Percentiles rank a stretch among this genome's conserved stretches.
Evolutionary conservation across 2,329 filamentous ascomycete species (phyloP).

Genomic region (Aureobasidium sp.): DNA sequence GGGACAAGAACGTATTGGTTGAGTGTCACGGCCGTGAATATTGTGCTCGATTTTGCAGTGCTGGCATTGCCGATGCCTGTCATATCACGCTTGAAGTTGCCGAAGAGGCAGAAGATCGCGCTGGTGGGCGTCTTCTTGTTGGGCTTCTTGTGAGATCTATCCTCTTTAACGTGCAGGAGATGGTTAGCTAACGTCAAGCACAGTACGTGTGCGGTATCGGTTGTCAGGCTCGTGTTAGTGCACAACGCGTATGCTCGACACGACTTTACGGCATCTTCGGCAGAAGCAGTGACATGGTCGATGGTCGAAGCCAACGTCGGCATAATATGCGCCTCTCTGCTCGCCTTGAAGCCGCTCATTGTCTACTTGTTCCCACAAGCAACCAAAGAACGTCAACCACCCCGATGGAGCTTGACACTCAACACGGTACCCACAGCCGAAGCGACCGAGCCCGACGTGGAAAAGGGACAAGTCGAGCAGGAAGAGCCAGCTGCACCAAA

Average conservation of each 20-base stretch:
- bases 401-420: slow-evolving; percentile 7
- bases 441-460: background rate
- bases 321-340: slow-evolving; percentile 37
- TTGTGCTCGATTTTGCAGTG: slow-evolving; percentile 29
- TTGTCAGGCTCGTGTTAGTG: slow-evolving; percentile 7
- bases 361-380: slow-evolving; percentile 26
- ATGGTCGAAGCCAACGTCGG: slow-evolving; percentile 36
- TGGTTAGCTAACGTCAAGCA: background rate
- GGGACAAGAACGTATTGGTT: slow-evolving; percentile 36
- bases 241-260: slow-evolving; percentile 1
- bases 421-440: background rate
- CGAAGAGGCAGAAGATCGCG: slow-evolving; percentile 25
- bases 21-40: slow-evolving; percentile 29
- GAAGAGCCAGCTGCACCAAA: background rate
- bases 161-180: slow-evolving; percentile 16
- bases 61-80: slow-evolving; percentile 28
- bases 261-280: slow-evolving; percentile 24
- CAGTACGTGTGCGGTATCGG: slow-evolving; percentile 9
- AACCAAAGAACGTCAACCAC: slow-evolving; percentile 19
- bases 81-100: slow-evolving; percentile 26
- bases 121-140: slow-evolving; percentile 29
- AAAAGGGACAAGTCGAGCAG: background rate
- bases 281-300: slow-evolving; percentile 34
- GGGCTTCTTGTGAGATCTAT: slow-evolving; percentile 28
- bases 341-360: slow-evolving; percentile 37